phyloP scores from a whole-genome alignment of 2,329 filamentous ascomycete species.

The Penicillium sp. region DNA sequence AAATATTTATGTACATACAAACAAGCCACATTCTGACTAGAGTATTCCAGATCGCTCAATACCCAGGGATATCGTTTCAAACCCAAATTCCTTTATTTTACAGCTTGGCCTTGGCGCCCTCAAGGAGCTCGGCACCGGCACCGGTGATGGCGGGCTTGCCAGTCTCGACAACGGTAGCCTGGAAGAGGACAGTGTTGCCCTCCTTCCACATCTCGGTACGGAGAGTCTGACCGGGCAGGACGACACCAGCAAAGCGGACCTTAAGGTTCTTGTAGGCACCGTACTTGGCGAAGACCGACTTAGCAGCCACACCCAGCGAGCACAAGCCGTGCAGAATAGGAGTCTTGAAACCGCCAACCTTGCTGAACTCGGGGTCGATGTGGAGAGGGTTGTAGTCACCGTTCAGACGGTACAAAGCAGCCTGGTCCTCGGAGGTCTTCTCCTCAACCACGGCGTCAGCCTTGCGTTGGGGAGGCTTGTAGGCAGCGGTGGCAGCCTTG shows the following conservation, averaged over 20 bases:
- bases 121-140: slow-evolving; percentile 72
- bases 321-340: slow-evolving; percentile 97
- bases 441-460: slow-evolving; percentile 84
- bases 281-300: slow-evolving; percentile 82
- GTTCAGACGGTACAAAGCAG: slow-evolving; percentile 86
- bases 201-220: slow-evolving; percentile 95
- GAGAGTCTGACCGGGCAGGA: slow-evolving; percentile 84
- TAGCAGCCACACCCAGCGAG: slow-evolving; percentile 87
- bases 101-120: slow-evolving; percentile 51
- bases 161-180: slow-evolving; percentile 87
- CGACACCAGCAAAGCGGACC: slow-evolving; percentile 83
- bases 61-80: slow-evolving; percentile 21
- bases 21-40: slow-evolving; percentile 18
- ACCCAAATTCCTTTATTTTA: slow-evolving; percentile 33
- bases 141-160: slow-evolving; percentile 83
- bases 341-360: slow-evolving; percentile 89
- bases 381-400: slow-evolving; percentile 97
- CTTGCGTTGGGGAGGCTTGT: slow-evolving; percentile 72
- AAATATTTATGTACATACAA: slow-evolving; percentile 24
- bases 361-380: slow-evolving; percentile 90
- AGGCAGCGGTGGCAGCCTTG: slow-evolving; percentile 74
- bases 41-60: slow-evolving; percentile 12
- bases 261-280: slow-evolving; percentile 88
- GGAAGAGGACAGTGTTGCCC: slow-evolving; percentile 74
- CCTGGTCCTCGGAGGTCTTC: slow-evolving; percentile 85